Conservation (phyloP, 352 stramenopile species). For the Saprolegnia diclina region DNA sequence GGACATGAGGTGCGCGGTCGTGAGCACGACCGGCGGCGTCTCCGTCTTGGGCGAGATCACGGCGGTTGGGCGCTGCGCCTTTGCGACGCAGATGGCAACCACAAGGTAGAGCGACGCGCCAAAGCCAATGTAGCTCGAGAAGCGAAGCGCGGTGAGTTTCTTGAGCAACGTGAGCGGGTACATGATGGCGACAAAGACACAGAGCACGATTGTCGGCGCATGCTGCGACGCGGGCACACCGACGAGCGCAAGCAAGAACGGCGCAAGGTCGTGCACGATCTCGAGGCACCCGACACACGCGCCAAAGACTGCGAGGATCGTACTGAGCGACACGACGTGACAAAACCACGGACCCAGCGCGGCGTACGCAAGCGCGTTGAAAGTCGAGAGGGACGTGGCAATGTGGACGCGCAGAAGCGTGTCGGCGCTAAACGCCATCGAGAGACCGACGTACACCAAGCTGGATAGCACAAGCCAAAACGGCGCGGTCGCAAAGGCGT, state of each 20-base stretch:
- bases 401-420: slow-evolving; percentile 59
- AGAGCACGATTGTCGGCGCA: slow-evolving; percentile 30
- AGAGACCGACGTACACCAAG: slow-evolving; percentile 44
- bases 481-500: slow-evolving; percentile 56
- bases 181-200: slow-evolving; percentile 51
- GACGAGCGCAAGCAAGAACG: slow-evolving; percentile 40
- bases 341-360: slow-evolving; percentile 47
- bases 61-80: slow-evolving; percentile 23
- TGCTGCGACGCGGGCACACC: slow-evolving; percentile 28
- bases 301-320: slow-evolving; percentile 68
- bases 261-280: slow-evolving; percentile 68
- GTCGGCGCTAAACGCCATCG: slow-evolving; percentile 70
- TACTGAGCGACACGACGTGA: slow-evolving; percentile 49
- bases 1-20: slow-evolving; percentile 51
- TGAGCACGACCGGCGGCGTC: slow-evolving; percentile 31
- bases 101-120: slow-evolving; percentile 66
- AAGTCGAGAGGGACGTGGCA: slow-evolving; percentile 42
- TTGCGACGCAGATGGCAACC: slow-evolving; percentile 39
- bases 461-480: slow-evolving; percentile 38
- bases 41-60: background rate
- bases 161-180: slow-evolving; percentile 60
- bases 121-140: slow-evolving; percentile 70
- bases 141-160: slow-evolving; percentile 66
- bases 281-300: slow-evolving; percentile 65
- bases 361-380: slow-evolving; percentile 54